A percentile compares a stretch with the other conserved stretches of the same genome.
These are phyloP conservation scores for Xylaria sp. DNA, from an alignment of 2,329 filamentous ascomycete genomes.

Conservation along the genomic window DNA sequence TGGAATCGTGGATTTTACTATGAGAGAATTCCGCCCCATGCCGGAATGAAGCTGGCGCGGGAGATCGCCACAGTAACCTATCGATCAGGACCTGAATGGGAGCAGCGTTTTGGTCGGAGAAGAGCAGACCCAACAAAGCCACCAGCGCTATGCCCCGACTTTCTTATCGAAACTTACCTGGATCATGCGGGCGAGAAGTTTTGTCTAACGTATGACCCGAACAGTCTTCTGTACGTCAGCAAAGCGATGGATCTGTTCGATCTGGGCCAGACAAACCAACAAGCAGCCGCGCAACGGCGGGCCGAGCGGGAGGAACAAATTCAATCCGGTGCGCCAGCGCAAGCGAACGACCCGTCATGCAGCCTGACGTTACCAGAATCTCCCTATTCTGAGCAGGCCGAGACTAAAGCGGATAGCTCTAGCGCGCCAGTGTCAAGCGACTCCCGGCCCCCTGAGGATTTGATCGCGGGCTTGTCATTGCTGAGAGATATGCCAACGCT, in stretches of 20 bases:
- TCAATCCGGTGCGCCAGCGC: slow-evolving; percentile 45
- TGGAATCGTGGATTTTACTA: slow-evolving; percentile 98
- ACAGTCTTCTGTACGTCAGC: slow-evolving; percentile 92
- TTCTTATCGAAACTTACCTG: slow-evolving; percentile 96
- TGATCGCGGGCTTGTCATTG: slow-evolving; percentile 73
- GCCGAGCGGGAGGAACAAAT: slow-evolving; percentile 62
- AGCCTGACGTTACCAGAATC: slow-evolving; percentile 79
- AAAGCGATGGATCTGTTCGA: slow-evolving; percentile 99
- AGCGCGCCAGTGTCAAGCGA: slow-evolving; percentile 36
- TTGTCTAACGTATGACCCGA: slow-evolving; percentile 93
- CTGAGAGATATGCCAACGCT: slow-evolving; percentile 79
- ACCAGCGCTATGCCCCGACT: slow-evolving; percentile 94
- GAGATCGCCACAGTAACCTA: slow-evolving; percentile 99
- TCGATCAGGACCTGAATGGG: slow-evolving; percentile 95
- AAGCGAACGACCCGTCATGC: slow-evolving; percentile 58
- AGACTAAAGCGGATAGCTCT: slow-evolving; percentile 40
- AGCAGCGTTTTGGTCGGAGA: slow-evolving; percentile 86
- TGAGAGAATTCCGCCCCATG: slow-evolving; percentile 82
- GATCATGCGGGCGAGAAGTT: slow-evolving; percentile 99
- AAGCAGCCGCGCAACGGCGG: slow-evolving; percentile 63
- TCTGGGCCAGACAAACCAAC: slow-evolving; percentile 72
- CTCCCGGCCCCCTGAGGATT: slow-evolving; percentile 71
- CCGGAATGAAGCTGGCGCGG: slow-evolving; percentile 95
- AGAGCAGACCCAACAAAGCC: slow-evolving; percentile 84
- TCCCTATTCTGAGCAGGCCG: slow-evolving; percentile 81